Evolutionary conservation across 164 flowering plant genomes (phyloP).

Genomic region (Aristolochia fimbriata): DNA sequence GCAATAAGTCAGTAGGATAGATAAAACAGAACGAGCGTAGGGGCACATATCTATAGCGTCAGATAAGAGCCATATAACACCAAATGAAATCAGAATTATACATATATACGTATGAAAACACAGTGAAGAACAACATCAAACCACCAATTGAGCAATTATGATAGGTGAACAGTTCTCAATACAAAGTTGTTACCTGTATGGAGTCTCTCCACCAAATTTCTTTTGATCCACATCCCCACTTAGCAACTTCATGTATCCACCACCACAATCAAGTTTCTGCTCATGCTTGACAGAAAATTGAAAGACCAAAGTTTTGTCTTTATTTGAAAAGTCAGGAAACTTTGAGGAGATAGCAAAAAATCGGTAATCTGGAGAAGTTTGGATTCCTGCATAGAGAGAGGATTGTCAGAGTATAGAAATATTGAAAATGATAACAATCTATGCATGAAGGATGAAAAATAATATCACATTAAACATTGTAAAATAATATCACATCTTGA

Average conservation of each 20-base stretch:
- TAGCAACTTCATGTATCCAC: slow-evolving; percentile 39
- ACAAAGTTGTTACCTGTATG: slow-evolving; percentile 24
- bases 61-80: too few relatives aligned
- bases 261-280: slow-evolving; percentile 37
- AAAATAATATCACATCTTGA: too few relatives aligned
- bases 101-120: too few relatives aligned
- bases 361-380: slow-evolving; percentile 19
- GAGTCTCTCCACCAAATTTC: slow-evolving; percentile 38
- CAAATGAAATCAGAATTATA: too few relatives aligned
- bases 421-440: background rate
- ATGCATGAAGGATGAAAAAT: too few relatives aligned
- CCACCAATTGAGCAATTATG: background rate
- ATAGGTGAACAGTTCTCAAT: background rate
- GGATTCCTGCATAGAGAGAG: slow-evolving; percentile 19
- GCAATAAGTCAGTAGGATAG: too few relatives aligned
- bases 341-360: slow-evolving; percentile 31
- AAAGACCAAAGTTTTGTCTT: slow-evolving; percentile 27
- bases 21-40: too few relatives aligned
- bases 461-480: too few relatives aligned
- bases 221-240: slow-evolving; percentile 29
- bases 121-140: background rate
- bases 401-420: background rate
- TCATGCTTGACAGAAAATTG: slow-evolving; percentile 34
- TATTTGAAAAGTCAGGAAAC: slow-evolving; percentile 30
- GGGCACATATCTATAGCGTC: too few relatives aligned